Base-by-base conservation (phyloP, 768 basidiomycete genomes). In the Russula sp. region DNA sequence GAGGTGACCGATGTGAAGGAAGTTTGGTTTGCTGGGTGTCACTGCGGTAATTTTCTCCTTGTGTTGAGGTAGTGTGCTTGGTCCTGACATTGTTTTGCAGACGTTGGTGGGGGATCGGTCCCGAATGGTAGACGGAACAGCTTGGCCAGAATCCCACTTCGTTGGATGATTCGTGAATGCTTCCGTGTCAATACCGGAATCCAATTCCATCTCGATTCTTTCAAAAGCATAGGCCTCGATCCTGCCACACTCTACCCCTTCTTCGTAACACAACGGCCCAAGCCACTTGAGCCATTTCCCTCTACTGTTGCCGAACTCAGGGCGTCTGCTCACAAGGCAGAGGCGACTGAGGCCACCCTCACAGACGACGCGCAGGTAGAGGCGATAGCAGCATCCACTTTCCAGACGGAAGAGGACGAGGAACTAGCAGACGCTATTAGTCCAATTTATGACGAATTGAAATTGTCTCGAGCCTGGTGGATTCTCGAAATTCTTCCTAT, bases 1-100 rank as follows among this genome's bases (percentile, higher is more conserved):
- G 52, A 51, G 20, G 50, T 72, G 57, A 90, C 89, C 0, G 76
- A 90, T 63, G 83, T 89, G 4, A 79, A 83, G 53, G 89, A 92
- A 68, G 90, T 92, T 1, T 92, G 90, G 90, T 92, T 92, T 69
- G 73, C 88, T 4, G 90, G 90, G 0, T 83, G 81, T 68, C 89
- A 91, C 67, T 83, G 82, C 52, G 88, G 89, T 88, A 67, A 32
- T 80, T 74, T 28, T 34, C 26, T 3, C 34, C 18, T 18, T 26
- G 24, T 6, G 50, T 54, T 52, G 30, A 20, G 24, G 2, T 26
- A 10, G 30, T 44, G 36, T 18, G 28, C 48, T 54, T 60, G 34
- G 62, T 36, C 52, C 30, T 44, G 16, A 51, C 54, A 26, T 52
- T 44, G 5, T 49, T 34, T 16, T 49, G 57, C 30, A 89, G 89